Evolutionary conservation across 2,329 filamentous ascomycete genomes (phyloP).

Genomic region (Exophiala spinifera): DNA sequence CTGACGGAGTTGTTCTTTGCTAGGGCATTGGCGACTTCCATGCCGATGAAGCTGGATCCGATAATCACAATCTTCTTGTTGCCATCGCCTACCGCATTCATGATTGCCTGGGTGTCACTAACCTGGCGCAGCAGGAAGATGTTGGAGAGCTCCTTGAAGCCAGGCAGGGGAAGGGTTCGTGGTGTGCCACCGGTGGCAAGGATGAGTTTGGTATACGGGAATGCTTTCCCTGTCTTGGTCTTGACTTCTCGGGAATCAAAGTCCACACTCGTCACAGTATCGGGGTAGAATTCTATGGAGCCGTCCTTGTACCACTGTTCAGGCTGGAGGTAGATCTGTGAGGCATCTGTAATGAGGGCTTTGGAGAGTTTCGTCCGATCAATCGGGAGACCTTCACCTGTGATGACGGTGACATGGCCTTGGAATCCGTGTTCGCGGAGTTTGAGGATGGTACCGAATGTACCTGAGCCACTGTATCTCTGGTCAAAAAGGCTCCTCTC

Average conservation of each 20-base stretch:
- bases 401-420: conserved; percentile 77
- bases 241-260: conserved; percentile 69
- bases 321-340: conserved; percentile 74
- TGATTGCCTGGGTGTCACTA: conserved; percentile 74
- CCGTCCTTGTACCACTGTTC: conserved; percentile 70
- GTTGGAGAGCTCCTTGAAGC: conserved; percentile 81
- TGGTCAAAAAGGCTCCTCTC: conserved; percentile 14
- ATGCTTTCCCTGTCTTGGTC: conserved; percentile 70
- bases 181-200: conserved; percentile 84
- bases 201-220: conserved; percentile 81
- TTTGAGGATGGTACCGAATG: conserved; percentile 76
- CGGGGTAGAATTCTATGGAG: conserved; percentile 54
- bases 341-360: conserved; percentile 75
- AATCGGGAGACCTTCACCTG: conserved; percentile 81
- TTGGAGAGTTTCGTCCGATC: conserved; percentile 96
- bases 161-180: conserved; percentile 70
- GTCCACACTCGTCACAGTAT: conserved; percentile 70
- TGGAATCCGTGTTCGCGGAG: conserved; percentile 77
- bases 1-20: conserved; percentile 80
- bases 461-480: conserved; percentile 66
- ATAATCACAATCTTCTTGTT: conserved; percentile 90
- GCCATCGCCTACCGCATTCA: conserved; percentile 70
- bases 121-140: conserved; percentile 80
- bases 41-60: conserved; percentile 93
- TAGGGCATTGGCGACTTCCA: conserved; percentile 86